phyloP scores from a whole-genome alignment of 2,329 filamentous ascomycete genomes.

The Nothomitra cinnamomea region DNA sequence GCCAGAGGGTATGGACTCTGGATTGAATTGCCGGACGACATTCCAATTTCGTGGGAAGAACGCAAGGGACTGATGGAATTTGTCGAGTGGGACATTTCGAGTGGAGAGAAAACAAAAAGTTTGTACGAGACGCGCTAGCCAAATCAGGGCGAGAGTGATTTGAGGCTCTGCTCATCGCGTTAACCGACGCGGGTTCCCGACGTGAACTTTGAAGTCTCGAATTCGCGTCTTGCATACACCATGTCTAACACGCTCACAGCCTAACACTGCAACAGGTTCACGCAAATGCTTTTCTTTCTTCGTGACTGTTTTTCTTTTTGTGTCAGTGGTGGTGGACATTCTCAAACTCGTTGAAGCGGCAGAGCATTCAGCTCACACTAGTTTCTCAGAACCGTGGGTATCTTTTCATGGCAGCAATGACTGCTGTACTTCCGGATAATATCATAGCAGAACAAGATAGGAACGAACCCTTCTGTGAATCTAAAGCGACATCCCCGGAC shows the following conservation, averaged over 20 bases:
- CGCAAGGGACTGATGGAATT: background rate
- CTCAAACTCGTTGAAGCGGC: background rate
- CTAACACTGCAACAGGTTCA: background rate
- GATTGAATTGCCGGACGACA: conserved; percentile 39
- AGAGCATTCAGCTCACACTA: background rate
- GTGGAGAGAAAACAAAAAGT: background rate
- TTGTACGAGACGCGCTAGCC: background rate
- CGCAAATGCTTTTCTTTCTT: background rate
- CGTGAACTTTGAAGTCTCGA: background rate
- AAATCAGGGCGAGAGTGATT: background rate
- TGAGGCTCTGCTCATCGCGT: background rate
- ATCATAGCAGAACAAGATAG: background rate
- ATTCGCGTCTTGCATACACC: background rate
- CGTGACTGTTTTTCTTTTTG: background rate
- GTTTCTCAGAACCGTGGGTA: background rate
- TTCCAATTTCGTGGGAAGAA: background rate
- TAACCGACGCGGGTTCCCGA: background rate
- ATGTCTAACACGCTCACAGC: background rate
- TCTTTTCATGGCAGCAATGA: background rate
- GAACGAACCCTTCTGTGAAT: background rate
- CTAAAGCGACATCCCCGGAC: background rate
- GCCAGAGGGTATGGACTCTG: conserved; percentile 48
- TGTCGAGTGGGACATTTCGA: background rate
- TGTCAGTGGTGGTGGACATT: background rate
- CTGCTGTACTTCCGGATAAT: background rate